These are phyloP conservation scores for Suillus paluster DNA, from an alignment of 768 basidiomycete species.

Conservation along the genomic window DNA sequence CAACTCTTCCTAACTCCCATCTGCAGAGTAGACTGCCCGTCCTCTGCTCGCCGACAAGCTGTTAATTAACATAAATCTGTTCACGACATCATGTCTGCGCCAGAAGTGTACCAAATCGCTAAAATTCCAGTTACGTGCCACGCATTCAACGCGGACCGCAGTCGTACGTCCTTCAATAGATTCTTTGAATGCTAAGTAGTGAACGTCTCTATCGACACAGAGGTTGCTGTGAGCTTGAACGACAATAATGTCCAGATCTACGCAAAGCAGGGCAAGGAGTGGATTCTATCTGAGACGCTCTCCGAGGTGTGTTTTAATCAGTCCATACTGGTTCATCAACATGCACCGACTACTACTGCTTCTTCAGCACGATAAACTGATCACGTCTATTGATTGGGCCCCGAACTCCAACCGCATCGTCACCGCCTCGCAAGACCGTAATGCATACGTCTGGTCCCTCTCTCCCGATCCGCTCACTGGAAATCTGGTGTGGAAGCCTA, in stretches of 20 bases:
- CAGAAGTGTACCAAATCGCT: constrained; percentile 79
- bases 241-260: constrained; percentile 88
- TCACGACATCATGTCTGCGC: constrained; percentile 56
- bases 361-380: constrained; percentile 90
- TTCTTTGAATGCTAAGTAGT: background rate
- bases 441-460: constrained; percentile 98
- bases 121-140: constrained; percentile 87
- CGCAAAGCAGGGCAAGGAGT: constrained; percentile 64
- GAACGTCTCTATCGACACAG: constrained; percentile 45
- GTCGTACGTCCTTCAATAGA: constrained; percentile 59
- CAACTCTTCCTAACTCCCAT: background rate
- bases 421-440: constrained; percentile 97
- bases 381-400: constrained; percentile 99
- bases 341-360: constrained; percentile 5
- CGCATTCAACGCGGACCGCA: constrained; percentile 87
- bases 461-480: constrained; percentile 75
- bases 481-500: constrained; percentile 86
- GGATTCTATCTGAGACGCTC: constrained; percentile 75
- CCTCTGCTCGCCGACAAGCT: constrained; percentile 49
- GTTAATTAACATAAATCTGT: constrained; percentile 2
- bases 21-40: constrained; percentile 87
- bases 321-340: background rate
- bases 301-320: constrained; percentile 65
- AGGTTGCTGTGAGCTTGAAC: constrained; percentile 90
- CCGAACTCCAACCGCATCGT: constrained; percentile 96